Evolutionary conservation across 306 rosid genomes (phyloP), one percentile per base, ranked within the genome.

Genomic region (Vigna unguiculata): DNA sequence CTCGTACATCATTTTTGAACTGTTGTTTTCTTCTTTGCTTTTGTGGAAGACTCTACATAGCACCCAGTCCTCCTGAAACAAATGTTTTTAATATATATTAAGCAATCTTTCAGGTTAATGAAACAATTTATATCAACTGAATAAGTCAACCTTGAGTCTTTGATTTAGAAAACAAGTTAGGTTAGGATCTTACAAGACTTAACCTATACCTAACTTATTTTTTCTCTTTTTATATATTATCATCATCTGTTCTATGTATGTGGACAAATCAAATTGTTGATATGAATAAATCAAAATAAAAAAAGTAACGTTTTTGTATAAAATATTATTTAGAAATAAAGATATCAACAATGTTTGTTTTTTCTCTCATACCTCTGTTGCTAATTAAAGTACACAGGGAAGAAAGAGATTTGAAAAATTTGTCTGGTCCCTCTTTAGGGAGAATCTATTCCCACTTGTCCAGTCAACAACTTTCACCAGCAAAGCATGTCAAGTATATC

Each of bases 31-130:
- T 70, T 67, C 89, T 81, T 93, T 90, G 88, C 86, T 79, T 79
- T 96, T 96, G 86, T 92, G 90, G 72, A 95, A 92, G 25, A 95
- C 98, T 80, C 98, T 88, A 67, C 98, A 95, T 74, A 95, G 80
- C 7, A 96, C 99, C 99, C 99, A 96, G 78, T 96, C 99, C 77
- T 96, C 99, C 99, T 96, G 91, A 69, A 64, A 54, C 2, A 21
- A 10, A 54, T 54, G 30, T 57, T 57, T 57, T 11, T 57, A 24
- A 24, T 53, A 11, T 54, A 3, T 2, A 10, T 21, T 21, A 54
- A 54, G 1, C 1, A 54, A 21, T 2, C 16, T 54, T 20, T 54
- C 1, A 11, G 12, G 28, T 4, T 15, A 9, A 20, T n/a, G 7
- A 21, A 32, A 54, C 0, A 20, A 53, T 53, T 54, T 54, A 3